Evolutionary conservation across 2,329 filamentous ascomycete genomes (phyloP), one percentile per base, ranked within the genome.

Genomic region (Saccharata proteae): DNA sequence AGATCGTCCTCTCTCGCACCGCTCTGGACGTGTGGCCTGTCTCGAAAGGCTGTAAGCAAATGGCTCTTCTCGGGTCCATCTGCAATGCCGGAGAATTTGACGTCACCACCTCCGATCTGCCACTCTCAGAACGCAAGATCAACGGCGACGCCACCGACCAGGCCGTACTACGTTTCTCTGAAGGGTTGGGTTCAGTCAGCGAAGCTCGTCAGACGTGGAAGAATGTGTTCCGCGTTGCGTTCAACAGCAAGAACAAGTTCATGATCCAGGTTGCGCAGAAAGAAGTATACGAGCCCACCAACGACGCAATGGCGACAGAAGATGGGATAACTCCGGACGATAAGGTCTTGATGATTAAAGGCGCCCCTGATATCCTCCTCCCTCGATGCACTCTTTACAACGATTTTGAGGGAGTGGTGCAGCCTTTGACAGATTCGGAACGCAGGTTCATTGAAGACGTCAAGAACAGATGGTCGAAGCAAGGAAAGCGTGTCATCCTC

Each of bases 191-290:
- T 0, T 58, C 70, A 0, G 71, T 81, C 0, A 54, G 64, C 1
- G 67, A 77, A 30, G 56, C 79, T 4, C 68, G 74, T 6, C 61
- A 64, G 10, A 61, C 66, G 39, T 84, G 77, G 77, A 67, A 67
- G 30, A 74, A 69, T 31, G 65, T 69, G 2, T 84, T 74, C 42
- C 50, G 53, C 30, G 49, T 57, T 16, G 71, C 77, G 0, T 86
- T 86, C 52, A 85, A 85, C 58, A 82, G 77, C 56, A 82, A 82
- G 61, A 85, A 84, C 57, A 86, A 86, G 54, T 85, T 75, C 48
- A 85, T 84, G 73, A 69, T 85, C 33, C 66, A 72, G 19, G 67
- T 75, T 1, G 23, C 32, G 5, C 32, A 30, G 22, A 26, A 28
- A 6, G 27, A 35, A 11, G 22, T 28, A 15, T 39, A 12, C 13